These are phyloP conservation scores for Uncinocarpus reesii DNA, from an alignment of 2,329 filamentous ascomycete genomes.

Conservation along the genomic window DNA sequence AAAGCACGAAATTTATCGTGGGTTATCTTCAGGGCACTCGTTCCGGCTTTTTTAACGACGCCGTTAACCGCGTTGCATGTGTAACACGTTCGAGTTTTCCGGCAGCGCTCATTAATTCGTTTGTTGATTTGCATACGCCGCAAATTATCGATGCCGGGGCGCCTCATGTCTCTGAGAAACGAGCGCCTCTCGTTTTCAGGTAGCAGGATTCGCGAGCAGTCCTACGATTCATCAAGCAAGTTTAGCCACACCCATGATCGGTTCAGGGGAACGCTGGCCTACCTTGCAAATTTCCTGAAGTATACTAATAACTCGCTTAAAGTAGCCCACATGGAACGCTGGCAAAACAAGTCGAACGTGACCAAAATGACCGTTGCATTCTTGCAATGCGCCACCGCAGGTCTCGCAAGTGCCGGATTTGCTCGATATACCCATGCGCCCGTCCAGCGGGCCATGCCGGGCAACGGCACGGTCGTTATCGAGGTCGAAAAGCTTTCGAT, in stretches of 20 bases:
- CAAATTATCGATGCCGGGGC: constrained; percentile 75
- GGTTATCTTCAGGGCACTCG: constrained; percentile 74
- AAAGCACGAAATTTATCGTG: constrained; percentile 87
- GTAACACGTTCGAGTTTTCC: constrained; percentile 73
- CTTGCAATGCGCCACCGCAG: constrained; percentile 67
- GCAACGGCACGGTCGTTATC: constrained; percentile 66
- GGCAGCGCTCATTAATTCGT: constrained; percentile 77
- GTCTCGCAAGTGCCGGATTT: constrained; percentile 72
- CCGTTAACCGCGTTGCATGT: constrained; percentile 77
- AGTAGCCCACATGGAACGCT: constrained; percentile 90
- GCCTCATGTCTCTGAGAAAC: constrained; percentile 70
- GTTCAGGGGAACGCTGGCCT: constrained; percentile 14
- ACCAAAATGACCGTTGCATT: constrained; percentile 92
- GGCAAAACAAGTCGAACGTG: constrained; percentile 84
- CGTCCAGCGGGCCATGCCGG: constrained; percentile 75
- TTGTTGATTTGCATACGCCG: constrained; percentile 75
- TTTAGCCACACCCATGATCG: background rate
- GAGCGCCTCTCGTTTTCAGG: constrained; percentile 66
- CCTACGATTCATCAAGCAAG: constrained; percentile 32
- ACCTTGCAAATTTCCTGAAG: constrained; percentile 91
- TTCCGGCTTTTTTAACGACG: constrained; percentile 77
- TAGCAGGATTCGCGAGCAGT: constrained; percentile 75
- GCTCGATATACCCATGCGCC: constrained; percentile 76
- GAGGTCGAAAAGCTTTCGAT: constrained; percentile 85
- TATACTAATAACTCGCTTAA: constrained; percentile 84